Conservation (phyloP, 495 filamentous ascomycete genomes). For the Apodospora peruviana region DNA sequence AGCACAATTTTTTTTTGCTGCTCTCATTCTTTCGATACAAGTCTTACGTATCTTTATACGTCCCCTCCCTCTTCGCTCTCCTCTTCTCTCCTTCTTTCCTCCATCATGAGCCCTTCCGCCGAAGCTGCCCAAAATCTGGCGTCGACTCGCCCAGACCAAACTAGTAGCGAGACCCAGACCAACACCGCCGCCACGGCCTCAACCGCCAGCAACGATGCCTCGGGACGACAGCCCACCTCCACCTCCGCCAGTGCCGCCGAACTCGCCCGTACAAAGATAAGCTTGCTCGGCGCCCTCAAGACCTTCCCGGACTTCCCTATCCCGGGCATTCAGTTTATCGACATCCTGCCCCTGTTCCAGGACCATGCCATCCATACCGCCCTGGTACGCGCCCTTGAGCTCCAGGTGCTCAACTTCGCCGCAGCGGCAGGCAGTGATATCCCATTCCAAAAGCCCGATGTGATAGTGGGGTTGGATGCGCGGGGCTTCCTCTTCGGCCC, state of each 20-base stretch:
- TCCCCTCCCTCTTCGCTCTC: constrained; percentile 20
- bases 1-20: constrained; percentile 13
- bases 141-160: constrained; percentile 14
- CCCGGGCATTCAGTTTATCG: constrained; percentile 93
- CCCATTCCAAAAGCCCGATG: constrained; percentile 59
- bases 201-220: constrained; percentile 43
- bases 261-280: constrained; percentile 93
- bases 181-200: constrained; percentile 29
- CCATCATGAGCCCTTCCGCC: constrained; percentile 55
- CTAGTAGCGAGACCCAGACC: constrained; percentile 9
- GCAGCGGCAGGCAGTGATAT: too few relatives aligned
- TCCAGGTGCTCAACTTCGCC: constrained; percentile 60
- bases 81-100: constrained; percentile 26
- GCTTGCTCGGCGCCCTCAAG: constrained; percentile 43
- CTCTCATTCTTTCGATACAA: constrained; percentile 18
- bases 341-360: constrained; percentile 96
- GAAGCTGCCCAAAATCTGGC: constrained; percentile 22
- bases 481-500: constrained; percentile 96
- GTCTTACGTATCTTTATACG: constrained; percentile 19
- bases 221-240: constrained; percentile 53
- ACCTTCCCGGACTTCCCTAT: constrained; percentile 93
- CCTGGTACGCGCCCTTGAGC: constrained; percentile 80
- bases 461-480: constrained; percentile 89
- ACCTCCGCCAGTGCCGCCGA: constrained; percentile 71
- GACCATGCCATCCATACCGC: constrained; percentile 65